Conservation (phyloP, 2,329 filamentous ascomycete genomes). For the Aureobasidium melanogenum region DNA sequence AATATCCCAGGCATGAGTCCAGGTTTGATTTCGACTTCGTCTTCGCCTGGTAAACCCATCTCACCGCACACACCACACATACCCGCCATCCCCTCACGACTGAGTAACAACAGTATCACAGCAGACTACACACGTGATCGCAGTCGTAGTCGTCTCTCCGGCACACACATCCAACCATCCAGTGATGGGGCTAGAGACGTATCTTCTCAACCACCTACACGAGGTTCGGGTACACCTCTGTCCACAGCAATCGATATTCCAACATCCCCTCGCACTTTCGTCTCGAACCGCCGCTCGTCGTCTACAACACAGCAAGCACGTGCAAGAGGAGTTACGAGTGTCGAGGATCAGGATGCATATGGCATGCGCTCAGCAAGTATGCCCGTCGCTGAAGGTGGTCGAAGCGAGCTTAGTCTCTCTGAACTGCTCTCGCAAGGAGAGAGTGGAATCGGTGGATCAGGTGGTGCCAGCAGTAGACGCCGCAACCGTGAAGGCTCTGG, state of each 20-base stretch:
- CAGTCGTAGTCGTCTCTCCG: slow-evolving; percentile 21
- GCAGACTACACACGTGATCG: slow-evolving; percentile 33
- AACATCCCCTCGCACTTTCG: slow-evolving; percentile 52
- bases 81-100: slow-evolving; percentile 83
- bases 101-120: slow-evolving; percentile 82
- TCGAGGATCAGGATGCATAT: slow-evolving; percentile 54
- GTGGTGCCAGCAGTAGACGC: not conserved
- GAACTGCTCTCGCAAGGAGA: slow-evolving; percentile 33
- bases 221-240: slow-evolving; percentile 25
- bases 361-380: slow-evolving; percentile 59
- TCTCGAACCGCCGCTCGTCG: slow-evolving; percentile 51
- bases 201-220: not conserved
- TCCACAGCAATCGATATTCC: slow-evolving; percentile 63
- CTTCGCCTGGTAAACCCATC: slow-evolving; percentile 75
- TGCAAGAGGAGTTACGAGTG: slow-evolving; percentile 31
- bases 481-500: slow-evolving; percentile 17
- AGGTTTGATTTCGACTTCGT: slow-evolving; percentile 69
- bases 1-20: slow-evolving; percentile 53
- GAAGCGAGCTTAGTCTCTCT: slow-evolving; percentile 55
- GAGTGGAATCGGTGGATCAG: not conserved
- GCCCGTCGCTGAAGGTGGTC: slow-evolving; percentile 50
- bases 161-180: not conserved
- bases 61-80: slow-evolving; percentile 89
- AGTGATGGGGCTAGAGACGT: slow-evolving; percentile 12
- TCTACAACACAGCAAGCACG: slow-evolving; percentile 57